phyloP scores from a whole-genome alignment of 2,329 filamentous ascomycete genomes.

The Aspergillus hiratsukae region DNA sequence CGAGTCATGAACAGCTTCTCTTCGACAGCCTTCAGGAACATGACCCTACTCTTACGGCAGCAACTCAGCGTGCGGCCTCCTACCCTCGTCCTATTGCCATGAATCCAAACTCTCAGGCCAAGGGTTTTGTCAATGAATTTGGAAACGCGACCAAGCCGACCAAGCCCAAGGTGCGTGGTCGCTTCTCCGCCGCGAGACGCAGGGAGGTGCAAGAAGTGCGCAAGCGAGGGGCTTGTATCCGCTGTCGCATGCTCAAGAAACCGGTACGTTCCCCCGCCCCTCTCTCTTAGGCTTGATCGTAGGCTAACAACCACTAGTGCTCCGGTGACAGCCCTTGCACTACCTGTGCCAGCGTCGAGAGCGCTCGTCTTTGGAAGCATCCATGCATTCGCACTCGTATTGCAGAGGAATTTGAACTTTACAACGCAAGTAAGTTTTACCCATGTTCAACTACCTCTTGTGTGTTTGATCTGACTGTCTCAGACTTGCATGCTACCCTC shows the following conservation, averaged over 20 bases:
- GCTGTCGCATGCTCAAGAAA: constrained; percentile 62
- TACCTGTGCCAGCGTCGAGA: constrained; percentile 57
- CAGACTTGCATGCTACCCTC: constrained; percentile 48
- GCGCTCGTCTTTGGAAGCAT: constrained; percentile 57
- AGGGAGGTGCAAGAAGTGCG: constrained; percentile 58
- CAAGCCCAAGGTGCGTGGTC: constrained; percentile 48
- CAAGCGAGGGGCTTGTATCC: constrained; percentile 58
- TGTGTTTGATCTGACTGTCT: constrained; percentile 11
- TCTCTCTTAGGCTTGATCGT: too few relatives aligned
- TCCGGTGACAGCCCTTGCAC: constrained; percentile 57
- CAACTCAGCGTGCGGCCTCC: constrained; percentile 36
- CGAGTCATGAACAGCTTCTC: constrained; percentile 36
- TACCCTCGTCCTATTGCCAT: constrained; percentile 42
- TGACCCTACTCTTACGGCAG: constrained; percentile 35
- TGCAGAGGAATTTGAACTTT: constrained; percentile 55
- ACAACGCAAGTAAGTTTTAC: constrained; percentile 44
- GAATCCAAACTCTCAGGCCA: constrained; percentile 37
- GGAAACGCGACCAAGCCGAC: constrained; percentile 38
- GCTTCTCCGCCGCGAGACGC: constrained; percentile 54
- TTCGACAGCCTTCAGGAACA: constrained; percentile 39
- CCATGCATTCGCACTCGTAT: constrained; percentile 56
- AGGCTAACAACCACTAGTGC: constrained; percentile 36
- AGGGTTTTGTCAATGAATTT: constrained; percentile 39
- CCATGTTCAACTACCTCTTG: not conserved
- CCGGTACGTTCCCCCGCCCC: too few relatives aligned